Base-by-base conservation (phyloP, 164 flowering plant species). In the Vitis labrusca region DNA sequence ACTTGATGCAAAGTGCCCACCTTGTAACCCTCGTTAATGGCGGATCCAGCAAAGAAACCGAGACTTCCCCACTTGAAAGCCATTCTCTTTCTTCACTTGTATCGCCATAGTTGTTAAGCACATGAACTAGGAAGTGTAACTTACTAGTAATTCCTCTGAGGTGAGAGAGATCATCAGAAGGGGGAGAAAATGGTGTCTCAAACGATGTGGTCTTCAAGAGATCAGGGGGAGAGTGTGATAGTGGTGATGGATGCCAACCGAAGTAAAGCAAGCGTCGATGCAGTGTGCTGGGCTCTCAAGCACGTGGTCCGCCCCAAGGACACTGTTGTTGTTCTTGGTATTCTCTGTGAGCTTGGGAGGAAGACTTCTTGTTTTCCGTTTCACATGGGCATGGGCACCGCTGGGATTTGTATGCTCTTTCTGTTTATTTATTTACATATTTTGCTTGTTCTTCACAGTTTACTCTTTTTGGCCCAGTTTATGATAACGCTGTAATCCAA, bases 181-280 rank as follows among this genome's bases (percentile, higher is more conserved):
- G 44, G 44, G 44, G 44, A 37, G 44, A 17, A 9, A 29, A 48
- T 65, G 60, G 68, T n/a, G 27, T 37, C 47, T 32, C 2, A 1
- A 27, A 30, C 58, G n/a, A 11, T 30, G 59, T 32, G 71, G 7
- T 61, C 63, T 8, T 23, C 56, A 2, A 8, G 55, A 2, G 51
- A 44, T 10, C n/a, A 62, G 8, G 50, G 57, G 58, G 83, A 80
- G 69, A 82, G 75, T 15, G 85, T 80, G 76, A 80, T 84, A 32
- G 85, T 84, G 53, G 84, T 74, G 47, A 78, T 78, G 67, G 85
- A 82, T 51, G 88, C 78, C 3, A 80, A 77, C 58, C 71, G 84
- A 2, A 77, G 59, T 47, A 77, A 71, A 48, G 79, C 71, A 27
- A 76, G 63, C 50, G 52, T 71, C 9, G 74, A 78, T 17, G 79